Percentiles rank a stretch among this genome's conserved stretches.
These are phyloP conservation scores for Moesziomyces globuligerus DNA, from an alignment of 1,284 basidiomycete species.

Conservation along the genomic window DNA sequence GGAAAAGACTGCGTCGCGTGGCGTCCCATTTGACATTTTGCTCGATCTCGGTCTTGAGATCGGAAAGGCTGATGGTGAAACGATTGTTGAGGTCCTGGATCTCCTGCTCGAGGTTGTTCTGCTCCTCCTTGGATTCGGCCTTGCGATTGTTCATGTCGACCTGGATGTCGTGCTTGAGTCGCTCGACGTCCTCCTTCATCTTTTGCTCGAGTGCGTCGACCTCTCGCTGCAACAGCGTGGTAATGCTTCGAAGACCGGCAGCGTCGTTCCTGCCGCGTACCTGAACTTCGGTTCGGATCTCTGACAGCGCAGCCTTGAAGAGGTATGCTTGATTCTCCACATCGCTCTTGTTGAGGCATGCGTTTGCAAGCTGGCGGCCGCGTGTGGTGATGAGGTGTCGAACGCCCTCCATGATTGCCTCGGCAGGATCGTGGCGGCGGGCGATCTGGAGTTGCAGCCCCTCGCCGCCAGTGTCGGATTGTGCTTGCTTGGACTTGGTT, in stretches of 20 bases:
- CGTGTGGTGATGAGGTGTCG: slow-evolving; percentile 81
- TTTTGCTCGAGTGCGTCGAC: slow-evolving; percentile 86
- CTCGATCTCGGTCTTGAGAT: slow-evolving; percentile 66
- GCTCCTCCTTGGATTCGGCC: slow-evolving; percentile 87
- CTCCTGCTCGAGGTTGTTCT: slow-evolving; percentile 85
- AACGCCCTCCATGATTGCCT: slow-evolving; percentile 82
- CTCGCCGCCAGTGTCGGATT: slow-evolving; percentile 12
- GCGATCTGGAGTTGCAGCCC: slow-evolving; percentile 27
- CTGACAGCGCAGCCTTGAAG: slow-evolving; percentile 90
- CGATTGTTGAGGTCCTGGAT: slow-evolving; percentile 77
- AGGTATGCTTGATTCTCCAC: slow-evolving; percentile 82
- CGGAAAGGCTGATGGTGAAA: slow-evolving; percentile 66
- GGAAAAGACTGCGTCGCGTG: slow-evolving; percentile 60
- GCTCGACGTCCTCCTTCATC: slow-evolving; percentile 91
- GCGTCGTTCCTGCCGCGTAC: slow-evolving; percentile 86
- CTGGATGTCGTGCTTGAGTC: slow-evolving; percentile 92
- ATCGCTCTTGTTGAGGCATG: slow-evolving; percentile 83
- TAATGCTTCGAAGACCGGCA: slow-evolving; percentile 79
- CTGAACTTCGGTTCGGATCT: slow-evolving; percentile 86
- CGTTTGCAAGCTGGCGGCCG: slow-evolving; percentile 77
- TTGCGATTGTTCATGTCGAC: slow-evolving; percentile 95
- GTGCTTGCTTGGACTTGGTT: slow-evolving; percentile 21
- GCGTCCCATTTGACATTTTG: slow-evolving; percentile 67
- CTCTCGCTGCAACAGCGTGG: slow-evolving; percentile 82
- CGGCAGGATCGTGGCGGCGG: slow-evolving; percentile 61